Conservation (phyloP, 2,329 filamentous ascomycete genomes). For the Sporothrix brasiliensis region DNA sequence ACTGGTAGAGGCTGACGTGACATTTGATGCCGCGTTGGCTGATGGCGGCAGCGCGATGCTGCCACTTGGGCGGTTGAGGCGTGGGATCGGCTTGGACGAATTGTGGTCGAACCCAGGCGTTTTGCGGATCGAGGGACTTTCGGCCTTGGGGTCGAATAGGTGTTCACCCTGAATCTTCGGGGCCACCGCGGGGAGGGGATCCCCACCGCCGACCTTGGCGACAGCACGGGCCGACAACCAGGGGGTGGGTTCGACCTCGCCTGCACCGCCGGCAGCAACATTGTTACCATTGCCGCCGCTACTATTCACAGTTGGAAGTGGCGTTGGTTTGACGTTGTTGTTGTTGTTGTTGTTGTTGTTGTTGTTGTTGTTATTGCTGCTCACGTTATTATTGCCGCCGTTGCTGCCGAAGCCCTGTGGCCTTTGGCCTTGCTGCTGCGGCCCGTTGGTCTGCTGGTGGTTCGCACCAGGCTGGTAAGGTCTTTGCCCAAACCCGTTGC, state of each 20-base stretch:
- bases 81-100: conserved; percentile 71
- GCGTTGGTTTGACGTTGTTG: conserved; percentile 18
- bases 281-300: conserved; percentile 5
- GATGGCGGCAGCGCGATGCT: conserved; percentile 38
- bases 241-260: conserved; percentile 47
- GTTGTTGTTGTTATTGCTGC: neutral
- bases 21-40: conserved; percentile 15
- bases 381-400: conserved; percentile 25
- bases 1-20: neutral
- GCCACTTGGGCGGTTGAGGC: conserved; percentile 50
- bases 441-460: conserved; percentile 19
- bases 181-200: conserved; percentile 47
- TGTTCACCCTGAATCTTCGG: conserved; percentile 52
- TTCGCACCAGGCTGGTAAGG: conserved; percentile 27
- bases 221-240: conserved; percentile 74
- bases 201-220: conserved; percentile 53
- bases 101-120: conserved; percentile 85
- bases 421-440: neutral
- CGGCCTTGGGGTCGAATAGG: conserved; percentile 71
- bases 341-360: conserved; percentile 25
- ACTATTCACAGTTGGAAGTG: neutral
- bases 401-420: neutral
- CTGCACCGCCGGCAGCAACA: neutral
- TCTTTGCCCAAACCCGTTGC: neutral
- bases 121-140: conserved; percentile 84